Conservation (phyloP, 495 filamentous ascomycete species). For the Penicillium parvum region DNA sequence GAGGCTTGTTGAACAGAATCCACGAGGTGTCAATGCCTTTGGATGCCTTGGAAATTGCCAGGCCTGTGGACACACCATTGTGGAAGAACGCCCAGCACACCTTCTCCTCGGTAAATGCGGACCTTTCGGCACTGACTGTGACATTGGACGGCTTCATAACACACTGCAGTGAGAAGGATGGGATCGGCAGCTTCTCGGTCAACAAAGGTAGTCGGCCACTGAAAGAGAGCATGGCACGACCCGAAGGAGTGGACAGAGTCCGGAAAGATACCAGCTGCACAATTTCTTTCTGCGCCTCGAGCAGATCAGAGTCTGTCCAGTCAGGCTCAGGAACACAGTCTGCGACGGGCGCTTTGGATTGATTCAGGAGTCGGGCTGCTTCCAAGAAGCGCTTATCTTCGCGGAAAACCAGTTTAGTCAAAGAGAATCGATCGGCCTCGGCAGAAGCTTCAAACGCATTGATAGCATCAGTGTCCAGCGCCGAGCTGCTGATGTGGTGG, state of each 20-base stretch:
- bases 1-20: constrained; percentile 97
- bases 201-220: constrained; percentile 76
- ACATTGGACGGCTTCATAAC: constrained; percentile 87
- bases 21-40: constrained; percentile 96
- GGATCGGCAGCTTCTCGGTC: constrained; percentile 83
- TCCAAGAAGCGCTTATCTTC: constrained; percentile 86
- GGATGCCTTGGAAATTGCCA: constrained; percentile 84
- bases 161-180: constrained; percentile 82
- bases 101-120: constrained; percentile 85
- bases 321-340: constrained; percentile 69
- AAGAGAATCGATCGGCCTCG: constrained; percentile 72
- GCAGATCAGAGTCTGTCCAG: constrained; percentile 79
- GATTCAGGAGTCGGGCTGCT: constrained; percentile 72
- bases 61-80: constrained; percentile 81
- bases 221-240: constrained; percentile 79
- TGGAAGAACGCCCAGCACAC: constrained; percentile 98
- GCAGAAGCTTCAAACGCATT: constrained; percentile 61
- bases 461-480: constrained; percentile 53
- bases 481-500: constrained; percentile 62
- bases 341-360: constrained; percentile 68
- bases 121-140: constrained; percentile 81
- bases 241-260: constrained; percentile 81
- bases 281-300: constrained; percentile 89
- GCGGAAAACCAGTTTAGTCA: constrained; percentile 81
- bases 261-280: constrained; percentile 79